Evolutionary conservation across 257 asterid genomes (phyloP).

Genomic region (Cinchona pubescens): DNA sequence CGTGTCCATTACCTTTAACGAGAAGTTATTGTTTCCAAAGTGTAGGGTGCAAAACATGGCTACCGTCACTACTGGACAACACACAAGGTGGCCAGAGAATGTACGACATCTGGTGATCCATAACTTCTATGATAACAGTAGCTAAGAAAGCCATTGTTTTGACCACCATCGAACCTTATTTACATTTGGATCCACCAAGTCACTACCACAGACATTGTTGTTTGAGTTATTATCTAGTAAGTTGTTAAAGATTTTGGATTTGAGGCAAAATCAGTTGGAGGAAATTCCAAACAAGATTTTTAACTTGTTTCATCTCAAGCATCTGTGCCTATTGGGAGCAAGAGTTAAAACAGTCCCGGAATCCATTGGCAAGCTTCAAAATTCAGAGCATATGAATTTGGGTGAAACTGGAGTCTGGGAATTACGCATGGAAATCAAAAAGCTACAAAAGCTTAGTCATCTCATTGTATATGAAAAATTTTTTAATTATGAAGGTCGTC

Average conservation of each 20-base stretch:
- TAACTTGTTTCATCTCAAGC: slow-evolving; percentile 16
- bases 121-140: background rate
- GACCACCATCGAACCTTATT: slow-evolving; percentile 9
- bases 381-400: slow-evolving; percentile 18
- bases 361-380: slow-evolving; percentile 22
- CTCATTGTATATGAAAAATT: background rate
- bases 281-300: slow-evolving; percentile 15
- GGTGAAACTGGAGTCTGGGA: background rate
- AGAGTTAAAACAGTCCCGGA: slow-evolving; percentile 10
- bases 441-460: slow-evolving; percentile 14
- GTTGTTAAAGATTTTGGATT: background rate
- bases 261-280: background rate
- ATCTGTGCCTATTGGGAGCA: slow-evolving; percentile 7
- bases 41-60: slow-evolving; percentile 8
- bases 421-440: slow-evolving; percentile 21
- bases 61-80: background rate
- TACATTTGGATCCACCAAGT: background rate
- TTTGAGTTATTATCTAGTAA: slow-evolving; percentile 1
- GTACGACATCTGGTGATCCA: slow-evolving; percentile 7
- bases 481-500: background rate
- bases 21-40: slow-evolving; percentile 7
- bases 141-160: background rate
- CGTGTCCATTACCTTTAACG: slow-evolving; percentile 16
- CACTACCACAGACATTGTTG: background rate
- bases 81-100: background rate